Evolutionary conservation across 345 rosid species (phyloP), one percentile per base, ranked within the genome.

Genomic region (Crucihimalaya himalaica): DNA sequence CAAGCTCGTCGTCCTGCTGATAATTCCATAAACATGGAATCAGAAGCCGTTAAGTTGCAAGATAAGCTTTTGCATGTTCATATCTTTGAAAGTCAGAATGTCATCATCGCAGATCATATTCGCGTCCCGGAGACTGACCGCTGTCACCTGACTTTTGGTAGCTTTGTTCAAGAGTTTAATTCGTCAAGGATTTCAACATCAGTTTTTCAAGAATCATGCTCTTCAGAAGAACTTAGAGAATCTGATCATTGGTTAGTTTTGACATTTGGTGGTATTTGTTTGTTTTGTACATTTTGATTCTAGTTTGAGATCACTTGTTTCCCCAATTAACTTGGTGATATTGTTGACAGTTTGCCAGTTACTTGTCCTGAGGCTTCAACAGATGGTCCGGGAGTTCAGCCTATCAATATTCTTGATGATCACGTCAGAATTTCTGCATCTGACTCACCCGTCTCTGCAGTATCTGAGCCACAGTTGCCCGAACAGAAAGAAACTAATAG

Each of bases 101-200:
- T 93, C 39, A 83, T 93, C 82, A 91, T 93, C 50, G 92, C 97
- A 14, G 86, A 89, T 68, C 85, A 89, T 76, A 93, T 93, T 71
- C 87, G 93, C 63, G 88, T 93, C 72, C 88, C 91, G 5, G 94
- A 93, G 82, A 82, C 83, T 78, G 97, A 91, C 59, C 88, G 89
- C 63, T 80, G 76, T 69, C 83, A 63, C 74, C 88, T 93, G 47
- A 91, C 91, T 60, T 93, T 93, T 77, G 98, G 98, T 43, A 93
- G 94, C 76, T 86, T 93, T 73, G 93, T 89, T 62, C 54, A 73
- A 21, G 98, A 87, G 60, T 68, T 81, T 71, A 86, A 87, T 76
- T 56, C 83, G 51, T 80, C 87, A 27, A 73, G 34, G 60, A 81
- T 20, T 75, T 68, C 68, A 56, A 67, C 63, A 16, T 61, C 86